Conservation (phyloP, 2,329 filamentous ascomycete species). For the Epichloe uncinata region DNA sequence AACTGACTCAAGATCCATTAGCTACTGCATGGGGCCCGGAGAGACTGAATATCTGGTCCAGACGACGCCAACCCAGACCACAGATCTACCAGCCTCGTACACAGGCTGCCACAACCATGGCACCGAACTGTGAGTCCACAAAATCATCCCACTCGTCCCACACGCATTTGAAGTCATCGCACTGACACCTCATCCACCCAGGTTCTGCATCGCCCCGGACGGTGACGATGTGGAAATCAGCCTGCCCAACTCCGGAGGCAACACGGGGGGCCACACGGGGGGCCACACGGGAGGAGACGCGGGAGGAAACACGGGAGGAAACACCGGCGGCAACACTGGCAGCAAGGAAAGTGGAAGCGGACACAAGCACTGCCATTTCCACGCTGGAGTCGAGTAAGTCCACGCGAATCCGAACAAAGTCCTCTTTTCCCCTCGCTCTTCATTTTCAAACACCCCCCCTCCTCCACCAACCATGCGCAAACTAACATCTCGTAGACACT, state of each 20-base stretch:
- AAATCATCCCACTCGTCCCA: not conserved
- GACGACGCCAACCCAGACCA: constrained; percentile 38
- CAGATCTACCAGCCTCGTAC: constrained; percentile 44
- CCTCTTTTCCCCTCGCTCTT: not conserved
- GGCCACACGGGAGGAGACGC: no score
- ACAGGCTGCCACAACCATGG: constrained; percentile 54
- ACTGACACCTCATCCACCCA: constrained; percentile 15
- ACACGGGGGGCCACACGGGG: constrained; percentile 10
- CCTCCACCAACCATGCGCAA: not conserved
- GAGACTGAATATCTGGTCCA: constrained; percentile 29
- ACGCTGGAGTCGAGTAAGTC: constrained; percentile 59
- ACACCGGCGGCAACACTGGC: not conserved
- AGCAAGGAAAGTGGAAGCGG: constrained; percentile 4
- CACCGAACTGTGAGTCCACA: constrained; percentile 31
- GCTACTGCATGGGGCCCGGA: constrained; percentile 29
- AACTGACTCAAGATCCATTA: constrained; percentile 11
- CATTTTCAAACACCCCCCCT: not conserved
- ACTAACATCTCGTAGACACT: constrained; percentile 31
- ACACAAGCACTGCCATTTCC: constrained; percentile 40
- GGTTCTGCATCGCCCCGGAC: constrained; percentile 46
- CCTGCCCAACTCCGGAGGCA: constrained; percentile 14
- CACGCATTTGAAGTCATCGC: constrained; percentile 3
- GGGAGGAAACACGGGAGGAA: constrained; percentile 2
- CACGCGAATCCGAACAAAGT: not conserved
- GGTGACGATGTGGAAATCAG: constrained; percentile 49